phyloP scores from a whole-genome alignment of 202 grass and related monocot genomes.

The Dendrocalamus latiflorus region DNA sequence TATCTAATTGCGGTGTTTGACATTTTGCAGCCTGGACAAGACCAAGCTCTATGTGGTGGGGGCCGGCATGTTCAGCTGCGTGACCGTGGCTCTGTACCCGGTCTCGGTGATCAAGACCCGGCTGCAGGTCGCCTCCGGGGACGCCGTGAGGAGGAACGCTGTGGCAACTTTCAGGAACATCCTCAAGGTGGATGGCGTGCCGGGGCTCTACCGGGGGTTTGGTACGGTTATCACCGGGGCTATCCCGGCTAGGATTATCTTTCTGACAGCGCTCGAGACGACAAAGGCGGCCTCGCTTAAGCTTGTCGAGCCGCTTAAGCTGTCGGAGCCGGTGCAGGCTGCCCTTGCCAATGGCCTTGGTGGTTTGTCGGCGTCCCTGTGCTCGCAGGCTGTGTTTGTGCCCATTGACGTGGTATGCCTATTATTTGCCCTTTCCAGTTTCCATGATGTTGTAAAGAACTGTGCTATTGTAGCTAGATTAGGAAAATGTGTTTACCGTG shows the following conservation, averaged over 20 bases:
- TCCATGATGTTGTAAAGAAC: neutral
- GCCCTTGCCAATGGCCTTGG: conserved; percentile 81
- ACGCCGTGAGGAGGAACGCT: conserved; percentile 70
- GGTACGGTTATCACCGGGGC: conserved; percentile 80
- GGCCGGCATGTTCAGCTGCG: conserved; percentile 82
- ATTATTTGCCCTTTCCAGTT: neutral
- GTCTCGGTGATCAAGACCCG: conserved; percentile 94
- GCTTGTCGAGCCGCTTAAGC: conserved; percentile 61
- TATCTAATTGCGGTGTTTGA: conserved; percentile 15
- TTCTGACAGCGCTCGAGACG: conserved; percentile 72
- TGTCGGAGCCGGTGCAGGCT: conserved; percentile 70
- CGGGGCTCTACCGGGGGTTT: conserved; percentile 82
- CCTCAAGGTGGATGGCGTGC: conserved; percentile 74
- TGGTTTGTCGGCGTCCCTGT: conserved; percentile 69
- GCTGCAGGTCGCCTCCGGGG: conserved; percentile 92
- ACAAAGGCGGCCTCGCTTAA: conserved; percentile 71
- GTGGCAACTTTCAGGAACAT: conserved; percentile 73
- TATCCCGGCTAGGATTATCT: conserved; percentile 87
- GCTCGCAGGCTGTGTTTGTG: conserved; percentile 86
- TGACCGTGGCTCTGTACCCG: conserved; percentile 80
- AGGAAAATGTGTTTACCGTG: conserved; percentile 2
- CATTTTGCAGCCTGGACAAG: conserved; percentile 85
- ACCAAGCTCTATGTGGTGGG: conserved; percentile 86
- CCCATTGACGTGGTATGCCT: conserved; percentile 93
- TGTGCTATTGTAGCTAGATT: conserved; percentile 3